Base-by-base conservation (phyloP, 106 monocot species). In the Xerophyta viscosa region DNA sequence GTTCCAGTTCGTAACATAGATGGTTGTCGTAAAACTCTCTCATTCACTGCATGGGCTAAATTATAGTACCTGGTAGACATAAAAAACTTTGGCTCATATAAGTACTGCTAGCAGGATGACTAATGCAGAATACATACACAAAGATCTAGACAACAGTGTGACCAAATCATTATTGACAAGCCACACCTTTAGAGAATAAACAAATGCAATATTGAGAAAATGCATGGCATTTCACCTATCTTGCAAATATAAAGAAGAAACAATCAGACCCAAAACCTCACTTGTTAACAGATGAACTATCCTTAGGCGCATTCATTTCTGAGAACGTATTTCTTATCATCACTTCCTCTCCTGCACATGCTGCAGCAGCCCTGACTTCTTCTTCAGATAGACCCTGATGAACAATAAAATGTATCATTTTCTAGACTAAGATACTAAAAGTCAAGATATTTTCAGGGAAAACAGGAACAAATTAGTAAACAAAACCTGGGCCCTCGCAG, bases 41-140 rank as follows among this genome's bases (percentile, higher is more conserved):
- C 96, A 59, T 76, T 85, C 24, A 96, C 82, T 53, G 96, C 85
- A 96, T 96, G 96, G 51, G 96, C 96, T 45, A 96, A 61, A 74
- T 69, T 96, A 65, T 96, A 96, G 58, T 96, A 93, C 77, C 87
- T 88, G 64, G 24, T 17, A 69, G 51, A 5, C 41, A 69, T 23
- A 31, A 62, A 11, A 52, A 15, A 29, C 9, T 66, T 39, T 11
- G 30, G 48, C n/a, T n/a, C n/a, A n/a, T n/a, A n/a, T n/a, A n/a
- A n/a, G n/a, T n/a, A n/a, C n/a, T n/a, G n/a, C n/a, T n/a, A n/a
- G n/a, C n/a, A n/a, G n/a, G n/a, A n/a, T n/a, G n/a, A n/a, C n/a
- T n/a, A n/a, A n/a, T n/a, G n/a, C n/a, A n/a, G n/a, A n/a, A n/a
- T n/a, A n/a, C n/a, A n/a, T n/a, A n/a, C n/a, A n/a, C n/a, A n/a